Conservation (phyloP, 208 protist genomes). For the Crithidia acanthocephali region DNA sequence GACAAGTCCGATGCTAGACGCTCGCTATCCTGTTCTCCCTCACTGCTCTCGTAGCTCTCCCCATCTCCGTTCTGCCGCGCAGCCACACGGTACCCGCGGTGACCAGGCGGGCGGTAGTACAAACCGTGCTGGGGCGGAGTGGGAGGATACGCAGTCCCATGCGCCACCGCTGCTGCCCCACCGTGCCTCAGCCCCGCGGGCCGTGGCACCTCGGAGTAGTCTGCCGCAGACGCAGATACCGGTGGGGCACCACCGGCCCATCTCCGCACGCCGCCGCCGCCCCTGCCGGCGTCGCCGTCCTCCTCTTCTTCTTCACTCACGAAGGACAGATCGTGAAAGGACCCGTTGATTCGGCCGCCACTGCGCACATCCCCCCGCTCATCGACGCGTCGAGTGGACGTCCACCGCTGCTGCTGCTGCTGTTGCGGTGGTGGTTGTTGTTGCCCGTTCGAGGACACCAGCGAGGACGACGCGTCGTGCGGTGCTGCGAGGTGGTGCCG, state of each 20-base stretch:
- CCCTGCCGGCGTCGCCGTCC: neutral
- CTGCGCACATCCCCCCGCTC: too few species aligned
- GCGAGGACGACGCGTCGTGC: neutral
- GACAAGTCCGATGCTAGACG: neutral
- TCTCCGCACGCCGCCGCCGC: too few species aligned
- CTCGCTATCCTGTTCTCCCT: neutral
- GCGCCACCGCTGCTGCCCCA: neutral
- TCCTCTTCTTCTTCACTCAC: neutral
- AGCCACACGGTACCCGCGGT: conserved; percentile 6
- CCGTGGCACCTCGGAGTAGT: neutral
- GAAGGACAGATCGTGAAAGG: neutral
- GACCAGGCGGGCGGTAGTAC: neutral
- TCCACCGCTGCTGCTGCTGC: neutral
- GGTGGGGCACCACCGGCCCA: too few species aligned
- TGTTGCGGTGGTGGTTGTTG: neutral
- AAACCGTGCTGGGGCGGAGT: neutral
- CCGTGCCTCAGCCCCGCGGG: neutral
- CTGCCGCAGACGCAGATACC: too few species aligned
- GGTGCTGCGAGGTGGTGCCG: too few species aligned
- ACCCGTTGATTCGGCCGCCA: too few species aligned
- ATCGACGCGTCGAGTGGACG: too few species aligned
- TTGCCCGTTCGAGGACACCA: neutral
- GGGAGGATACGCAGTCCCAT: too few species aligned
- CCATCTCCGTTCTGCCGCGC: neutral
- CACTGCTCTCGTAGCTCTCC: neutral